Conservation (phyloP, 495 filamentous ascomycete genomes). For the Aspergillus kassunensis region DNA sequence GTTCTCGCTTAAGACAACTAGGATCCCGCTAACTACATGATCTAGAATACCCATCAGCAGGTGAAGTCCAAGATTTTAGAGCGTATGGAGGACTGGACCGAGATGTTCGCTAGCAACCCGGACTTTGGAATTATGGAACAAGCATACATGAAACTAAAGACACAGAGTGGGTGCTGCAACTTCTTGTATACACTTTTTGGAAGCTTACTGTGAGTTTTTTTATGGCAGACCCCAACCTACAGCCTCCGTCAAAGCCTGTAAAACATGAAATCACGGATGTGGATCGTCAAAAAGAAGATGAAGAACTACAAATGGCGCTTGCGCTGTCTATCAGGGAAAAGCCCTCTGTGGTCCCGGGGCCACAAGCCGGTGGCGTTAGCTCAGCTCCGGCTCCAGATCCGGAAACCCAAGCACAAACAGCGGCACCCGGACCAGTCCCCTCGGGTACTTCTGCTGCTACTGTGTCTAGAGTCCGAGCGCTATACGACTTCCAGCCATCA, state of each 20-base stretch:
- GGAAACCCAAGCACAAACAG: constrained; percentile 37
- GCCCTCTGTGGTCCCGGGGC: constrained; percentile 25
- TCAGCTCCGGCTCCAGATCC: constrained; percentile 33
- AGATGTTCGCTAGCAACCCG: constrained; percentile 87
- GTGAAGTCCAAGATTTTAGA: constrained; percentile 97
- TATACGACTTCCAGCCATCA: constrained; percentile 92
- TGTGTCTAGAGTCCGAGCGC: constrained; percentile 86
- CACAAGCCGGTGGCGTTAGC: constrained; percentile 24
- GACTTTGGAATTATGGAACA: constrained; percentile 98
- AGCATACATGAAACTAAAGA: constrained; percentile 84
- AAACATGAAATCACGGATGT: constrained; percentile 86
- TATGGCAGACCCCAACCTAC: constrained; percentile 73
- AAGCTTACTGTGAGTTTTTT: not conserved
- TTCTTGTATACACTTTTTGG: not conserved
- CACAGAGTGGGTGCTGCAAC: constrained; percentile 52
- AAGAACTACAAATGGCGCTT: constrained; percentile 94
- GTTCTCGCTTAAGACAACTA: not conserved
- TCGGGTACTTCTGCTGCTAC: constrained; percentile 91
- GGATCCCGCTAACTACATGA: not conserved
- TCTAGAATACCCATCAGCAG: constrained; percentile 84
- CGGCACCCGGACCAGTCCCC: constrained; percentile 46
- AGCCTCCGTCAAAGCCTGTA: constrained; percentile 85
- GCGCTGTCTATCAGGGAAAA: constrained; percentile 88
- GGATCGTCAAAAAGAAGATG: constrained; percentile 94
- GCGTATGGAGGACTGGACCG: constrained; percentile 91